Base-by-base conservation (phyloP, 2,329 filamentous ascomycete genomes). In the Verticillium nubilum region DNA sequence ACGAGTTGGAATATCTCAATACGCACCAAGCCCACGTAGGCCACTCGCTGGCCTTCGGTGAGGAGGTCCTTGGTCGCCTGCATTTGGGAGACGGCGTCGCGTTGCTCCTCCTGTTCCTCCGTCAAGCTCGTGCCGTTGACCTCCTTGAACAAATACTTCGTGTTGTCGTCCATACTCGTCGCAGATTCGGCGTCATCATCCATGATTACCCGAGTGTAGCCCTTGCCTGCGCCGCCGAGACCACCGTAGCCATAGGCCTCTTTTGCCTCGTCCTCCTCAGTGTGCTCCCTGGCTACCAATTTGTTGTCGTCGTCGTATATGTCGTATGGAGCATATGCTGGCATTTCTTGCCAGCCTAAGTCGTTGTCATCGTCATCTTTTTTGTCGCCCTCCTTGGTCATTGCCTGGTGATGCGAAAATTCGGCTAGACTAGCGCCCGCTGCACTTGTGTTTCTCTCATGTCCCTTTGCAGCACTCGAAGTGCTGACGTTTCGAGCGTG, bases 131-230 rank as follows among this genome's bases (percentile, higher is more conserved):
- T 88, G 52, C 78, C 81, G 58, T 80, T 81, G 15, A 81, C 75
- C 61, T 92, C 87, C 65, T 91, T 94, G 79, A 99, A 99, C 3
- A 99, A 82, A 72, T 99, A 99, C 59, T 92, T 87, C 0, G 95
- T 99, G 68, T 98, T 94, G 60, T 99, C 95, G 70, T 99, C 95
- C 86, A 99, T 86, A 76, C 94, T 98, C 3, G 92, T 99, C 55
- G 90, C 90, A 28, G 93, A 97, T 71, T 96, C 86, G 15, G 88
- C 93, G 73, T 99, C 95, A 64, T 99, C 95, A 67, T 99, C 95
- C 67, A 97, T 83, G 63, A 96, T 85, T n/a, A 99, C 92, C 55
- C 92, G 85, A 0, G 95, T 99, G 72, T 99, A 99, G 4, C 95
- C 95, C 74, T 92, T 97, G 42, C 92, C 92, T 9, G 94, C 94